Percentiles rank a stretch among this genome's conserved stretches.
Conservation (phyloP, 352 stramenopile genomes). For the Pythium inflatum region DNA sequence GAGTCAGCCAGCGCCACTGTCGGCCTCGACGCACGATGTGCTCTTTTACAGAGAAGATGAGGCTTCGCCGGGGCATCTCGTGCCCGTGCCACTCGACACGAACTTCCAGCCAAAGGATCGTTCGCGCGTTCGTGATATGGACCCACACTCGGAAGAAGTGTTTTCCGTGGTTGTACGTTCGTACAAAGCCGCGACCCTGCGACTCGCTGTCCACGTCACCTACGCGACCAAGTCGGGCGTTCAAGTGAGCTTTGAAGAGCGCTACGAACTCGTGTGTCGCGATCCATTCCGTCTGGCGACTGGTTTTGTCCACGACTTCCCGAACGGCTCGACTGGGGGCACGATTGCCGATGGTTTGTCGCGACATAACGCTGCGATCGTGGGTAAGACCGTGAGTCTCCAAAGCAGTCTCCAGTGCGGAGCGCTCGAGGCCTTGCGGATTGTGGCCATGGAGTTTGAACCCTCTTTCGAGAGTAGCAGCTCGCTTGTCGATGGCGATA, state of each 20-base stretch:
- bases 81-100: constrained; percentile 50
- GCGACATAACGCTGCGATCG: constrained; percentile 58
- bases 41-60: constrained; percentile 64
- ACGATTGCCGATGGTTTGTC: constrained; percentile 25
- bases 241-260: constrained; percentile 63
- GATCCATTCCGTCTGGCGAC: constrained; percentile 64
- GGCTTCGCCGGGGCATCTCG: constrained; percentile 27
- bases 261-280: constrained; percentile 64
- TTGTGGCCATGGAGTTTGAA: constrained; percentile 65
- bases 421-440: constrained; percentile 51
- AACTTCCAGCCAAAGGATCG: constrained; percentile 59
- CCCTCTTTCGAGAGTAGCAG: constrained; percentile 26
- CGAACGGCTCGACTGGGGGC: constrained; percentile 44
- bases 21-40: constrained; percentile 42
- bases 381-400: constrained; percentile 68
- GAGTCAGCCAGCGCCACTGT: constrained; percentile 59
- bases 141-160: constrained; percentile 43
- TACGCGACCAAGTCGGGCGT: constrained; percentile 76
- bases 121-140: constrained; percentile 44
- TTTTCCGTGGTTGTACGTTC: constrained; percentile 70
- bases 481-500: constrained; percentile 22
- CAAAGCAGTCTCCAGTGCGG: constrained; percentile 58
- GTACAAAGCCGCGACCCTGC: constrained; percentile 42
- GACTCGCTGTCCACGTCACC: constrained; percentile 52
- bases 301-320: constrained; percentile 69